Conservation (phyloP, 1,284 basidiomycete genomes). For the Leccinum ponderosum region DNA sequence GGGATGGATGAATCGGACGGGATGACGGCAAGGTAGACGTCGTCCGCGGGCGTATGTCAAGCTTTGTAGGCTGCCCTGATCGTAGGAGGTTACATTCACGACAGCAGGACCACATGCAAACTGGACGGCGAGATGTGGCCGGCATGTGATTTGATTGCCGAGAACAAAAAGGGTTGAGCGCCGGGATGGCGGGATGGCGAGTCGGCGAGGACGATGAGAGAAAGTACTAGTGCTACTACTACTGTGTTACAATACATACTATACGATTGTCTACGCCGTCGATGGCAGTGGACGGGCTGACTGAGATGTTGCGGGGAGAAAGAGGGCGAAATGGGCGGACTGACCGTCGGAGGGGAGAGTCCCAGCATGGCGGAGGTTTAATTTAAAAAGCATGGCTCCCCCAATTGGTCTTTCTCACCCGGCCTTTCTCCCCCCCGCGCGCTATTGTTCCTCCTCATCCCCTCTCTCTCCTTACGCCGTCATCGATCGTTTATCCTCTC, state of each 20-base stretch:
- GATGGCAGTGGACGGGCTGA: not conserved
- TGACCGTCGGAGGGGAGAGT: not conserved
- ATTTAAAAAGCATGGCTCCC: constrained; percentile 29
- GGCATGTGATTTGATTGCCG: constrained; percentile 5
- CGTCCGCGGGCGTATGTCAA: constrained; percentile 3
- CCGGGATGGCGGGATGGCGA: constrained; percentile 3
- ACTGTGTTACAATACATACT: not conserved
- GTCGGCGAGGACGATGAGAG: not conserved
- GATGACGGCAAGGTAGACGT: not conserved
- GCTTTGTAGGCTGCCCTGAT: constrained; percentile 1
- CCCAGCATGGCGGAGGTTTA: constrained; percentile 27
- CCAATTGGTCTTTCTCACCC: constrained; percentile 30
- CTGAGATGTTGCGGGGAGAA: not conserved
- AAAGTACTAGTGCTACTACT: not conserved
- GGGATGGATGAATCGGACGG: not conserved
- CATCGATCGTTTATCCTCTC: constrained; percentile 10
- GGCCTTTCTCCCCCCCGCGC: constrained; percentile 23
- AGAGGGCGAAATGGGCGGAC: not conserved
- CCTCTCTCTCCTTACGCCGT: not conserved
- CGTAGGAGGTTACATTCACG: not conserved
- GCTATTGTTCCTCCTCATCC: constrained; percentile 9
- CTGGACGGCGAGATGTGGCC: not conserved
- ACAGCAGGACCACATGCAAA: not conserved
- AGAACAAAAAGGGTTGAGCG: not conserved
- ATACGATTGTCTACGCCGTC: not conserved